Evolutionary conservation across 2,329 filamentous ascomycete species (phyloP).

Genomic region (Macroventuria anomochaeta): DNA sequence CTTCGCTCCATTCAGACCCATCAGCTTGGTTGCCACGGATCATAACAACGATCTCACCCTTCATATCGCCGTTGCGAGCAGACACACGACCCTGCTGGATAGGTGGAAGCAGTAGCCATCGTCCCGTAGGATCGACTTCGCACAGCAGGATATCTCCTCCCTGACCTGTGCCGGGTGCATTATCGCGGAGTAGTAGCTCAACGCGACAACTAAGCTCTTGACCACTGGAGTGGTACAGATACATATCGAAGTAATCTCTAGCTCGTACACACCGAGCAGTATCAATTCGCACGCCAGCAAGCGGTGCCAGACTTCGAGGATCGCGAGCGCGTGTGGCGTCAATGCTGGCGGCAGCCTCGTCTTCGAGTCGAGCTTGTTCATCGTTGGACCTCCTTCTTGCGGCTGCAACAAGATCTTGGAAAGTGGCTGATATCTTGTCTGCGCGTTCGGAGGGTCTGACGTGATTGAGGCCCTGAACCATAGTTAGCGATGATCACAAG

Average conservation of each 20-base stretch:
- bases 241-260: constrained; percentile 87
- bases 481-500: constrained; percentile 37
- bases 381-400: constrained; percentile 77
- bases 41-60: constrained; percentile 83
- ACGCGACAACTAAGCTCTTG: constrained; percentile 89
- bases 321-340: constrained; percentile 83
- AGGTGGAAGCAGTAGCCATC: constrained; percentile 91
- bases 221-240: constrained; percentile 85
- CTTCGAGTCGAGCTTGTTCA: constrained; percentile 75
- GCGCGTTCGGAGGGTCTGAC: constrained; percentile 63
- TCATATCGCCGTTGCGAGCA: constrained; percentile 75
- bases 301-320: constrained; percentile 74
- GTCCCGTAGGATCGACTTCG: constrained; percentile 77
- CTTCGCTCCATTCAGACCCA: constrained; percentile 77
- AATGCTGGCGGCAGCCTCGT: constrained; percentile 84
- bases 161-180: constrained; percentile 68
- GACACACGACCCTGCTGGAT: constrained; percentile 77
- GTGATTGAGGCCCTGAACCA: constrained; percentile 61
- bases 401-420: constrained; percentile 76
- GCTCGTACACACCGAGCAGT: constrained; percentile 82
- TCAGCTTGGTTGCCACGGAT: constrained; percentile 72
- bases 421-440: constrained; percentile 65
- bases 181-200: constrained; percentile 86
- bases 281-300: constrained; percentile 75
- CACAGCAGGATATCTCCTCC: constrained; percentile 89